phyloP scores from a whole-genome alignment of 2,329 filamentous ascomycete species.

The Blumeria hordei region DNA sequence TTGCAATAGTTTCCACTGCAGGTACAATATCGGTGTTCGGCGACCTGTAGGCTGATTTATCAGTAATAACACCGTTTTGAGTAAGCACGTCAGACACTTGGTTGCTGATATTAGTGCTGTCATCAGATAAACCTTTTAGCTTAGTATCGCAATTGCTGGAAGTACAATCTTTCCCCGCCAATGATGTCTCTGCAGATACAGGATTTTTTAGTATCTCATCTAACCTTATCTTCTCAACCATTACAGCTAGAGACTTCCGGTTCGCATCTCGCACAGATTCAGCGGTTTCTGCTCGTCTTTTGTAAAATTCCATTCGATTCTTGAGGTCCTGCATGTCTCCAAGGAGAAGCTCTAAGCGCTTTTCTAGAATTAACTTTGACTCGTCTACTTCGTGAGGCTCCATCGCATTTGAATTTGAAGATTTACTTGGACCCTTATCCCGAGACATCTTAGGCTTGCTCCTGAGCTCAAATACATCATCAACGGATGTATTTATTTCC shows the following conservation, averaged over 20 bases:
- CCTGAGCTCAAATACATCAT: slow-evolving; percentile 23
- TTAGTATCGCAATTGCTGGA: neutral
- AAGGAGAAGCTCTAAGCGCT: slow-evolving; percentile 11
- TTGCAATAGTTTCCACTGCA: slow-evolving; percentile 15
- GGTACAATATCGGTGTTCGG: slow-evolving; percentile 5
- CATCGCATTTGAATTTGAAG: slow-evolving; percentile 14
- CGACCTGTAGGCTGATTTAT: neutral
- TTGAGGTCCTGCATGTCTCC: slow-evolving; percentile 11
- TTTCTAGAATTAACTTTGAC: slow-evolving; percentile 28
- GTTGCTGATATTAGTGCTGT: neutral
- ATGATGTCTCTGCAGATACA: slow-evolving; percentile 7
- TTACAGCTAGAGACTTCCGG: slow-evolving; percentile 57
- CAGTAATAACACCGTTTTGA: neutral
- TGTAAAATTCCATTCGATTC: slow-evolving; percentile 34
- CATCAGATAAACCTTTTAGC: neutral
- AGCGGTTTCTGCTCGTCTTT: slow-evolving; percentile 52
- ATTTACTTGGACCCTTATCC: slow-evolving; percentile 7
- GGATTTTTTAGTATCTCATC: slow-evolving; percentile 29
- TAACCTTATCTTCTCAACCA: slow-evolving; percentile 60
- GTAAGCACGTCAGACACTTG: neutral
- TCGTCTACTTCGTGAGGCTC: slow-evolving; percentile 65
- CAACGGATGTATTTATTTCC: slow-evolving; percentile 18
- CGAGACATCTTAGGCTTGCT: slow-evolving; percentile 9
- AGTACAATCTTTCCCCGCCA: slow-evolving; percentile 1
- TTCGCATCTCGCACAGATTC: slow-evolving; percentile 52